phyloP scores from a whole-genome alignment of 129 eudicot species.

The Helianthus annuus region DNA sequence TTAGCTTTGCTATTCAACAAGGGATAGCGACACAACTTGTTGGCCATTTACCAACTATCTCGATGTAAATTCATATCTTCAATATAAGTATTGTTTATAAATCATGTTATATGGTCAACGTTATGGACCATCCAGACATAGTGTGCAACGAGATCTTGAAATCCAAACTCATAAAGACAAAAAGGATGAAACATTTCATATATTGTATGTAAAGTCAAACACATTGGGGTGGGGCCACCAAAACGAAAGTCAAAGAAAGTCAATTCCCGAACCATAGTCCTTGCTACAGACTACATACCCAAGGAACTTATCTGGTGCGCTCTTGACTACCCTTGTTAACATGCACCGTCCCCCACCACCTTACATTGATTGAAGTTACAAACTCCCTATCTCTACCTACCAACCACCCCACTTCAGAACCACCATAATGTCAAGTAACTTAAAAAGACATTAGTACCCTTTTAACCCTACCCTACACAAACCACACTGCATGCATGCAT shows the following conservation, averaged over 20 bases:
- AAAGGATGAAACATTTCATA: conserved; percentile 8
- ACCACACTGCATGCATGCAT: conserved; percentile 20
- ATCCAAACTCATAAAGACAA: too few species aligned
- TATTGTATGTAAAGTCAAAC: conserved; percentile 21
- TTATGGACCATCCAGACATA: too few species aligned
- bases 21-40: too few species aligned
- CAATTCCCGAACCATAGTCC: conserved; percentile 76
- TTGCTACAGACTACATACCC: too few species aligned
- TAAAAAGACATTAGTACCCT: conserved; percentile 40
- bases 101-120: too few species aligned
- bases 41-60: too few species aligned
- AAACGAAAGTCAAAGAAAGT: conserved; percentile 57
- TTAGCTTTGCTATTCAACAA: too few species aligned
- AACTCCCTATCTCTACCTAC: conserved; percentile 27
- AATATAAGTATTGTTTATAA: too few species aligned
- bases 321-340: conserved; percentile 78
- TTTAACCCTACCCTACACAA: conserved; percentile 32
- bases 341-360: conserved; percentile 48
- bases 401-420: conserved; percentile 39
- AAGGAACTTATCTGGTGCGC: conserved; percentile 83
- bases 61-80: too few species aligned
- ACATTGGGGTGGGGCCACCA: conserved; percentile 22
- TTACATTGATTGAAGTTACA: conserved; percentile 33
- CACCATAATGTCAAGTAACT: conserved; percentile 27
- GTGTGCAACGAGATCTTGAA: too few species aligned